Conservation (phyloP, 2,329 filamentous ascomycete genomes). For the Fusarium sp. region DNA sequence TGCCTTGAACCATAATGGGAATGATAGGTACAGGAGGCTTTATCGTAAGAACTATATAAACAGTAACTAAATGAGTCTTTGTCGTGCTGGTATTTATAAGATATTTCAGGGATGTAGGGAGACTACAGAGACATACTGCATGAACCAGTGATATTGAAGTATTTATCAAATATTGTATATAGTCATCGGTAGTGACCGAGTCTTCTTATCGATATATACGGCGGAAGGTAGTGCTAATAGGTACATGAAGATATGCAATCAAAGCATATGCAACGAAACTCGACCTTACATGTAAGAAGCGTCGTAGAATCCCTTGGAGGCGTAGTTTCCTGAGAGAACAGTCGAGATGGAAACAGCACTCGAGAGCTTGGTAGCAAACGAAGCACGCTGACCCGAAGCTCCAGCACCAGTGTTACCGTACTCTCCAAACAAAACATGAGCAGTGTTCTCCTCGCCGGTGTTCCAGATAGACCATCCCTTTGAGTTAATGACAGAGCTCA, state of each 20-base stretch:
- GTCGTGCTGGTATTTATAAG: too few relatives aligned
- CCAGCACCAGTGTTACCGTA: conserved; percentile 70
- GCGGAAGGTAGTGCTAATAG: neutral
- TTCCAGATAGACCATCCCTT: conserved; percentile 72
- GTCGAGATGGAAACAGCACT: conserved; percentile 52
- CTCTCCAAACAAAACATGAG: conserved; percentile 68
- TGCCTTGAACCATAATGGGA: too few relatives aligned
- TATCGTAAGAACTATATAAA: too few relatives aligned
- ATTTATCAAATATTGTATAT: neutral
- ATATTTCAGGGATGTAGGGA: too few relatives aligned
- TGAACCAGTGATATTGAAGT: too few relatives aligned
- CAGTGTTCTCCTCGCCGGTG: conserved; percentile 60
- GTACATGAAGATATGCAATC: neutral
- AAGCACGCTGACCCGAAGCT: conserved; percentile 59
- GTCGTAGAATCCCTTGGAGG: conserved; percentile 40
- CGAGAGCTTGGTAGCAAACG: conserved; percentile 51
- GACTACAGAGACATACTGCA: too few relatives aligned
- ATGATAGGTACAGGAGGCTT: too few relatives aligned
- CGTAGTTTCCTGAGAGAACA: conserved; percentile 43
- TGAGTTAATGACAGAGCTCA: conserved; percentile 68
- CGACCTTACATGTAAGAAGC: conserved; percentile 37
- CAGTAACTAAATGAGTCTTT: too few relatives aligned
- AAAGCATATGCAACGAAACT: neutral
- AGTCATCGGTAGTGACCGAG: neutral
- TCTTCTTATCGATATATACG: neutral